These are phyloP conservation scores for Candida suzukii DNA, from an alignment of 805 yeast genomes.

Conservation along the genomic window DNA sequence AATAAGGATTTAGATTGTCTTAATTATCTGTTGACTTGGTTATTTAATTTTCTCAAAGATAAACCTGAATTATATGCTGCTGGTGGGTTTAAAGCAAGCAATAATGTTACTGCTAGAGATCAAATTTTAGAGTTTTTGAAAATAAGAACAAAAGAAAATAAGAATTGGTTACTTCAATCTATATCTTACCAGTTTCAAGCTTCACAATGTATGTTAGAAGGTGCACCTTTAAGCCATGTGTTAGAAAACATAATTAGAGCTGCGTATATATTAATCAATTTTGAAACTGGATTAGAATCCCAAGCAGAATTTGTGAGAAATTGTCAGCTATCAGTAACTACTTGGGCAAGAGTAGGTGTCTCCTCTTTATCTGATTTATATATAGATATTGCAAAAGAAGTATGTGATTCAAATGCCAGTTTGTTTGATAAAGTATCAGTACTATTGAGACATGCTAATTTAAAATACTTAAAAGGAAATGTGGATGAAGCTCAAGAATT, in stretches of 20 bases:
- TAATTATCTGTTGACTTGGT: conserved; percentile 67
- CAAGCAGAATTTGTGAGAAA: conserved; percentile 34
- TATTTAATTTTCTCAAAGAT: conserved; percentile 60
- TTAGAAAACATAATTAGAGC: conserved; percentile 55
- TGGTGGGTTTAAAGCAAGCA: conserved; percentile 25
- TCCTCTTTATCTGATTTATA: conserved; percentile 39
- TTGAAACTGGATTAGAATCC: conserved; percentile 26
- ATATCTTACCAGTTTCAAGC: conserved; percentile 64
- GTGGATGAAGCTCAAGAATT: conserved; percentile 30
- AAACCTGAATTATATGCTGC: conserved; percentile 47
- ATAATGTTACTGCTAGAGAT: conserved; percentile 39
- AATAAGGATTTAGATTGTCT: conserved; percentile 69
- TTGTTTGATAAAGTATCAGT: conserved; percentile 33
- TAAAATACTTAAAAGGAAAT: conserved; percentile 32
- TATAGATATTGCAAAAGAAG: conserved; percentile 36
- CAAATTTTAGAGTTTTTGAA: conserved; percentile 61
- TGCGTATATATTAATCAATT: conserved; percentile 45
- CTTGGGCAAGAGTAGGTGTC: conserved; percentile 49
- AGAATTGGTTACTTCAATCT: conserved; percentile 41
- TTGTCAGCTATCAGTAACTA: conserved; percentile 36
- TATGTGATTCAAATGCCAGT: conserved; percentile 27
- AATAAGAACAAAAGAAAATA: conserved; percentile 43
- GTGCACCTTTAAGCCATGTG: conserved; percentile 36
- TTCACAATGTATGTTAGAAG: conserved; percentile 43
- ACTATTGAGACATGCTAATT: conserved; percentile 31